Base-by-base conservation (phyloP, 2,329 filamentous ascomycete genomes). In the Aspergillus sp. region DNA sequence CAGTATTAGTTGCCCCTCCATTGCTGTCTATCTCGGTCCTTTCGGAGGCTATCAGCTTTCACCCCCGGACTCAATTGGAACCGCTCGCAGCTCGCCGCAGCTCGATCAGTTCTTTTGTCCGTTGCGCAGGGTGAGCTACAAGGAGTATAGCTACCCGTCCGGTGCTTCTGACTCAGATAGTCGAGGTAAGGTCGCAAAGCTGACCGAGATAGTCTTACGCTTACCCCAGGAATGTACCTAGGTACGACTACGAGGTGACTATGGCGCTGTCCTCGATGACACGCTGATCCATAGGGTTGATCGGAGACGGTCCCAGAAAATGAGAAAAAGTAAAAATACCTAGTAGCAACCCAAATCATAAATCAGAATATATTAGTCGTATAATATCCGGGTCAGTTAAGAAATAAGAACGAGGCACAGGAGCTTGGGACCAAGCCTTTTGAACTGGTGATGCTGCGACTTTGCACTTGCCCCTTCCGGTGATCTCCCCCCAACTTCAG, bases 211-310 rank as follows among this genome's bases (percentile, higher is more conserved):
- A 57, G 17, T 49, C 25, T 23, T 11, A 50, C 22, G 31, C 54
- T 28, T 49, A 57, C 54, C 31, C 46, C 56, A 34, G 49, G 47
- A 57, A 28, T 46, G 30, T 22, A 43, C 45, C n/a, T 34, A 56
- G 25, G 28, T 48, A 47, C 28, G 7, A 31, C 53, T 47, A 46
- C 22, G 38, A 55, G 41, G 34, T n/a, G 45, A 57, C n/a, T 43
- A 52, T 34, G 55, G 28, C 23, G 22, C 19, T 25, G 38, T 45
- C 48, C 28, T 28, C 11, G 31, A 45, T 45, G 59, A 53, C 49
- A 52, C 56, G 49, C 55, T 56, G 54, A 61, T 57, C 54, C 23
- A 57, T 61, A 57, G 48, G 47, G 59, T 56, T 61, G 59, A 61
- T 61, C 53, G 46, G 31, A 51, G 34, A 19, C 31, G 25, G 30